Conservation (phyloP, 2,329 filamentous ascomycete species). For the Xylariaceae sp. region DNA sequence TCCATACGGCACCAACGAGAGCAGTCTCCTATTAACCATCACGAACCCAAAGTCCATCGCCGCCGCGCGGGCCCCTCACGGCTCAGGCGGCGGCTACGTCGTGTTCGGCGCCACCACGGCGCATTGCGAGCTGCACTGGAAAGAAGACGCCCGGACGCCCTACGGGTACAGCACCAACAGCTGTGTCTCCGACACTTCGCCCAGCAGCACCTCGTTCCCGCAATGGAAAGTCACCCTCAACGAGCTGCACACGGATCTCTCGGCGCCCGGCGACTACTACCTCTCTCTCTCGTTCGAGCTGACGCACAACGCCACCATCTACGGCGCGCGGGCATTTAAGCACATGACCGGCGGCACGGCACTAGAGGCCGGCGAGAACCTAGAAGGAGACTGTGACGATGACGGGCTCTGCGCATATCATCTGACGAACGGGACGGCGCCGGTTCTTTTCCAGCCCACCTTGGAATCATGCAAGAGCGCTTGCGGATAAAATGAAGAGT, state of each 20-base stretch:
- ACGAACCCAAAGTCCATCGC: slow-evolving; percentile 17
- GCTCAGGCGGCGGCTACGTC: slow-evolving; percentile 23
- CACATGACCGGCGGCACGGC: slow-evolving; percentile 6
- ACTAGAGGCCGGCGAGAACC: slow-evolving; percentile 8
- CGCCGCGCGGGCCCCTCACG: slow-evolving; percentile 22
- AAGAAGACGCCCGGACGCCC: slow-evolving; percentile 15
- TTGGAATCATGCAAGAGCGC: slow-evolving; percentile 21
- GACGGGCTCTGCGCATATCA: slow-evolving; percentile 18
- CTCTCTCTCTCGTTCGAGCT: slow-evolving; percentile 19
- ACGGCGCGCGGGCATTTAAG: slow-evolving; percentile 20
- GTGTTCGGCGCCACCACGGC: slow-evolving; percentile 20
- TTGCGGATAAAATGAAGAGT: slow-evolving; percentile 16
- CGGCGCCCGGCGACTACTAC: slow-evolving; percentile 15
- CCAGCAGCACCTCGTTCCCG: slow-evolving; percentile 5
- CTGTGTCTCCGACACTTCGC: slow-evolving; percentile 2
- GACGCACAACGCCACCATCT: slow-evolving; percentile 13
- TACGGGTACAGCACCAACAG: slow-evolving; percentile 20
- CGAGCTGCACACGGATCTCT: slow-evolving; percentile 18
- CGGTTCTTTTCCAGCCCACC: slow-evolving; percentile 19
- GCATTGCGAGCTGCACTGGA: slow-evolving; percentile 21
- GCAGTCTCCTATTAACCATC: slow-evolving; percentile 18
- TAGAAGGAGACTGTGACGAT: slow-evolving; percentile 20
- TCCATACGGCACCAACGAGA: slow-evolving; percentile 21
- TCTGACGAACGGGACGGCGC: slow-evolving; percentile 15
- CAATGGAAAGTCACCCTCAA: slow-evolving; percentile 21